These are phyloP conservation scores for Nannochloropsis oceanica DNA, from an alignment of 108 stramenopile species.

Conservation along the genomic window DNA sequence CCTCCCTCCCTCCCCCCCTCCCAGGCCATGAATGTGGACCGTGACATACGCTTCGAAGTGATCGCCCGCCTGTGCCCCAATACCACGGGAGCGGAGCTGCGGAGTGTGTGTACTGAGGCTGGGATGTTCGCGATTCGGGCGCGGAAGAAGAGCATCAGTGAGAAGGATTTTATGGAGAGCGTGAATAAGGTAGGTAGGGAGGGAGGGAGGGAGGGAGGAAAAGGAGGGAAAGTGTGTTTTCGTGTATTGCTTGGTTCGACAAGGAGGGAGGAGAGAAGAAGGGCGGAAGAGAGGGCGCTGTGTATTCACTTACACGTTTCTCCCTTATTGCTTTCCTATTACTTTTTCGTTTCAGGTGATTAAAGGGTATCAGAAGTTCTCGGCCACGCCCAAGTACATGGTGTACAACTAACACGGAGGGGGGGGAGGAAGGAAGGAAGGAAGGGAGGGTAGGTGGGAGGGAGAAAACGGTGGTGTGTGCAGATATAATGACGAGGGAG, in stretches of 20 bases:
- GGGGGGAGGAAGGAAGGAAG: neutral
- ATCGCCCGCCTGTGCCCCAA: conserved; percentile 93
- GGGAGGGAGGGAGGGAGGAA: neutral
- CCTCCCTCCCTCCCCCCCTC: neutral
- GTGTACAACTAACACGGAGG: conserved; percentile 40
- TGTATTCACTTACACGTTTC: neutral
- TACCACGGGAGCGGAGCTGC: conserved; percentile 94
- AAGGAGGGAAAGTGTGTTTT: conserved; percentile 11
- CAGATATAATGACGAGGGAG: neutral
- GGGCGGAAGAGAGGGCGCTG: neutral
- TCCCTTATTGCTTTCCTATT: neutral
- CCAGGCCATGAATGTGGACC: conserved; percentile 86
- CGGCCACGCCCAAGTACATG: conserved; percentile 82
- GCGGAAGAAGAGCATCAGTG: conserved; percentile 81
- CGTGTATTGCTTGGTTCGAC: neutral
- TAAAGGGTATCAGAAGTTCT: conserved; percentile 99
- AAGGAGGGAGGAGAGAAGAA: neutral
- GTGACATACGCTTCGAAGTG: conserved; percentile 94
- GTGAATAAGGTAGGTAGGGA: neutral
- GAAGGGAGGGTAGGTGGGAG: neutral
- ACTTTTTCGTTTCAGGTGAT: conserved; percentile 72
- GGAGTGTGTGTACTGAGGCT: conserved; percentile 92
- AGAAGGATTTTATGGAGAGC: conserved; percentile 87
- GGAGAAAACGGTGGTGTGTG: neutral
- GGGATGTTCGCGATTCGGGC: conserved; percentile 99